These are phyloP conservation scores for Boletus eberwhitei DNA, from an alignment of 768 basidiomycete species.

Conservation along the genomic window DNA sequence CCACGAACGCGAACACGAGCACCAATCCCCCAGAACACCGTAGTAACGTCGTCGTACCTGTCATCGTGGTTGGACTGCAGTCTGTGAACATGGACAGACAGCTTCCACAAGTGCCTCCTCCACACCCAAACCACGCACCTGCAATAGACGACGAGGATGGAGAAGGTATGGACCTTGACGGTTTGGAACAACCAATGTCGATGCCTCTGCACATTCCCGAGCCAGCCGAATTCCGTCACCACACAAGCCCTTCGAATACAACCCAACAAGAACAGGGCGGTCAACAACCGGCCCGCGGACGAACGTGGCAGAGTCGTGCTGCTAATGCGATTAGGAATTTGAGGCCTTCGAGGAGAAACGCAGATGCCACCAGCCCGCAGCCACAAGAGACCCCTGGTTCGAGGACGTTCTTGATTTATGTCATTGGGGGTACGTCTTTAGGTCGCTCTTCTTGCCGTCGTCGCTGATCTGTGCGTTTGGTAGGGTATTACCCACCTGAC, in stretches of 20 bases:
- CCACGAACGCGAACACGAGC: slow-evolving; percentile 13
- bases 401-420: slow-evolving; percentile 85
- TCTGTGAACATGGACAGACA: slow-evolving; percentile 55
- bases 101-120: slow-evolving; percentile 19
- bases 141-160: slow-evolving; percentile 24
- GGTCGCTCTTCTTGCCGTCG: not conserved
- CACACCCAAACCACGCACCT: slow-evolving; percentile 7
- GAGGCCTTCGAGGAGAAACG: slow-evolving; percentile 35
- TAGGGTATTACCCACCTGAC: slow-evolving; percentile 90
- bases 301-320: slow-evolving; percentile 60
- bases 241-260: slow-evolving; percentile 9
- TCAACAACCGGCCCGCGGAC: slow-evolving; percentile 30
- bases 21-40: slow-evolving; percentile 26
- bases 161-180: slow-evolving; percentile 28
- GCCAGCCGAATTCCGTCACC: slow-evolving; percentile 20
- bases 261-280: slow-evolving; percentile 13
- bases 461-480: slow-evolving; percentile 4
- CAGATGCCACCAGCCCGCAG: slow-evolving; percentile 20
- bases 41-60: slow-evolving; percentile 61
- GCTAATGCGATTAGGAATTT: slow-evolving; percentile 60
- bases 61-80: slow-evolving; percentile 81
- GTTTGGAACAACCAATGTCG: slow-evolving; percentile 23
- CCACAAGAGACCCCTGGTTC: slow-evolving; percentile 22
- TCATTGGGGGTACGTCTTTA: slow-evolving; percentile 64
- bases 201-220: slow-evolving; percentile 28